Conservation (phyloP, 306 rosid genomes). For the Heteromeles arbutifolia region DNA sequence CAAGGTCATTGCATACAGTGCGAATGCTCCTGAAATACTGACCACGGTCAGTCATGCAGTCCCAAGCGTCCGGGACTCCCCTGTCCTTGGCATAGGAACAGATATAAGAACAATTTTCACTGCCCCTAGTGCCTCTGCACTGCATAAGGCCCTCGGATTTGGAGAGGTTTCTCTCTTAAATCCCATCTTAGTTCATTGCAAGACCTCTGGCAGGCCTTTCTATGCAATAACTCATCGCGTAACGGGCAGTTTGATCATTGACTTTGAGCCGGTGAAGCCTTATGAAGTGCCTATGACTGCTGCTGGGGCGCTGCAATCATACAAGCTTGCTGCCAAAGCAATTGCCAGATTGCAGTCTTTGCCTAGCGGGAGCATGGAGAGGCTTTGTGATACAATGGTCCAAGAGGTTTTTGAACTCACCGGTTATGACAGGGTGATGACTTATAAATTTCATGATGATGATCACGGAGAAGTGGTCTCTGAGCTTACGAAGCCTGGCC, state of each 20-base stretch:
- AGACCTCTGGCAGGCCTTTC: slow-evolving; percentile 93
- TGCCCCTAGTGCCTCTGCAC: slow-evolving; percentile 72
- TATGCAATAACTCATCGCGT: slow-evolving; percentile 86
- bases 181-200: slow-evolving; percentile 92
- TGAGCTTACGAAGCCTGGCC: slow-evolving; percentile 71
- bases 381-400: slow-evolving; percentile 91
- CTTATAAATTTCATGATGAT: slow-evolving; percentile 94
- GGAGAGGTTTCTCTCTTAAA: slow-evolving; percentile 86
- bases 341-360: slow-evolving; percentile 73
- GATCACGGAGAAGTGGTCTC: slow-evolving; percentile 93
- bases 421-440: slow-evolving; percentile 99
- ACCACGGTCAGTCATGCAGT: slow-evolving; percentile 91
- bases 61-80: slow-evolving; percentile 85
- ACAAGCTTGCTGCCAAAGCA: slow-evolving; percentile 95
- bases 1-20: slow-evolving; percentile 88
- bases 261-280: slow-evolving; percentile 94
- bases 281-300: slow-evolving; percentile 87
- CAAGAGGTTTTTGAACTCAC: slow-evolving; percentile 95
- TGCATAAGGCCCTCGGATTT: slow-evolving; percentile 84
- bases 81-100: slow-evolving; percentile 85
- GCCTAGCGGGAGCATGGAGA: slow-evolving; percentile 86
- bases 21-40: slow-evolving; percentile 90
- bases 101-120: slow-evolving; percentile 75
- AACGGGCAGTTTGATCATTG: slow-evolving; percentile 75
- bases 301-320: slow-evolving; percentile 87